Conservation (phyloP, 495 filamentous ascomycete species). For the Articulospora tetracladia region DNA sequence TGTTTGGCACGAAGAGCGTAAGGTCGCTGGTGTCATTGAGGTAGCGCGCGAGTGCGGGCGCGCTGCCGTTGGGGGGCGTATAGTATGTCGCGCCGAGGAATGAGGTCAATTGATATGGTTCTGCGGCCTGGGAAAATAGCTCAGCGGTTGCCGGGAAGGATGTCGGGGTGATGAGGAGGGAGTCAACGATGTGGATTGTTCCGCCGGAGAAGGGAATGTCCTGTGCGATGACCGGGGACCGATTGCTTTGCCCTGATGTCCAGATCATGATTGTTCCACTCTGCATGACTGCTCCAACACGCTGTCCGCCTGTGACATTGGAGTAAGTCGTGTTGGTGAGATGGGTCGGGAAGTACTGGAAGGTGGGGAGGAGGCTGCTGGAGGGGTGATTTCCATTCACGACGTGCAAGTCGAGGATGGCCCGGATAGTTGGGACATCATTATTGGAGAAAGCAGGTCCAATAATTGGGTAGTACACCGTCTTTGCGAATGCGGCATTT, state of each 20-base stretch:
- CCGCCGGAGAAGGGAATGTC: conserved; percentile 59
- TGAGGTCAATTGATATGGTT: conserved; percentile 47
- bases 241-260: conserved; percentile 25
- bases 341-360: conserved; percentile 2
- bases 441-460: conserved; percentile 6
- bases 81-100: conserved; percentile 46
- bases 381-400: conserved; percentile 1
- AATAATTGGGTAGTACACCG: conserved; percentile 1
- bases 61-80: conserved; percentile 8
- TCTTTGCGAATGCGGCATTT: conserved; percentile 8
- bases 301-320: conserved; percentile 32
- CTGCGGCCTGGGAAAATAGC: background rate
- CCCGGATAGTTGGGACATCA: background rate
- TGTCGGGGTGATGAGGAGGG: conserved; percentile 47
- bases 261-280: conserved; percentile 25
- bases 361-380: background rate
- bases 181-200: conserved; percentile 60
- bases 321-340: conserved; percentile 10
- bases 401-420: background rate
- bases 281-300: conserved; percentile 26
- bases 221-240: conserved; percentile 1
- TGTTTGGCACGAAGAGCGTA: conserved; percentile 61
- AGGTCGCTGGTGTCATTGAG: conserved; percentile 37
- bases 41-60: conserved; percentile 34
- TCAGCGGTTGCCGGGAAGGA: conserved; percentile 45